Evolutionary conservation across 2,329 filamentous ascomycete genomes (phyloP).

Genomic region (Calonectria multiphialidica): DNA sequence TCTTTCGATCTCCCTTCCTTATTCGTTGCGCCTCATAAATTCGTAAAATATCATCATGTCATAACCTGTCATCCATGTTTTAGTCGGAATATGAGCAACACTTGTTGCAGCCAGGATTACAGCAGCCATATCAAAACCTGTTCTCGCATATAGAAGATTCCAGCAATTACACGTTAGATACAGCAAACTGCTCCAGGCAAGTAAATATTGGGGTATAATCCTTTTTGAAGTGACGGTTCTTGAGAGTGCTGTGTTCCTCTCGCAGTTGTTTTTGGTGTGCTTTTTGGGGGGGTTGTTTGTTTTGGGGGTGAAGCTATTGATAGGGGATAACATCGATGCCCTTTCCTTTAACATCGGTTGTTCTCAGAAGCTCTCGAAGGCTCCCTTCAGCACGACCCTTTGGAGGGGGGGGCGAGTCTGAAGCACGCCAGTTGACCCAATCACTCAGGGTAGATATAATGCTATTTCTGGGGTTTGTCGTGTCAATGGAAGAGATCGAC

Average conservation of each 20-base stretch:
- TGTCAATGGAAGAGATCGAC: slow-evolving; percentile 41
- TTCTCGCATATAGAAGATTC: neutral
- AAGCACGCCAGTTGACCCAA: slow-evolving; percentile 60
- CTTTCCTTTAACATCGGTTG: slow-evolving; percentile 51
- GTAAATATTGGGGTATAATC: neutral
- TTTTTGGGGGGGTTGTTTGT: neutral
- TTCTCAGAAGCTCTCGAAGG: slow-evolving; percentile 64
- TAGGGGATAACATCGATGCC: slow-evolving; percentile 39
- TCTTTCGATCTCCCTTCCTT: slow-evolving; percentile 3
- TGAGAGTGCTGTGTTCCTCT: slow-evolving; percentile 45
- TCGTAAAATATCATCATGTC: slow-evolving; percentile 38
- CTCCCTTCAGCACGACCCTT: slow-evolving; percentile 68
- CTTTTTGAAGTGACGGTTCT: slow-evolving; percentile 7
- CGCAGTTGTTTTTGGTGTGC: neutral
- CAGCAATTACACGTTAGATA: neutral
- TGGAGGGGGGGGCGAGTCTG: slow-evolving; percentile 37
- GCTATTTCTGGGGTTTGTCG: slow-evolving; percentile 40
- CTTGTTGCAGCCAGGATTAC: neutral
- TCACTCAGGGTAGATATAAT: slow-evolving; percentile 55
- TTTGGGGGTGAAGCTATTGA: neutral
- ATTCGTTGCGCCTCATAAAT: slow-evolving; percentile 32
- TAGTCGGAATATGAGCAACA: neutral
- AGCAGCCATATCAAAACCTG: neutral
- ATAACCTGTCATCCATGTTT: slow-evolving; percentile 33
- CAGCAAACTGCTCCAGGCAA: neutral